Base-by-base conservation (phyloP, 768 basidiomycete species). In the Suillus discolor region DNA sequence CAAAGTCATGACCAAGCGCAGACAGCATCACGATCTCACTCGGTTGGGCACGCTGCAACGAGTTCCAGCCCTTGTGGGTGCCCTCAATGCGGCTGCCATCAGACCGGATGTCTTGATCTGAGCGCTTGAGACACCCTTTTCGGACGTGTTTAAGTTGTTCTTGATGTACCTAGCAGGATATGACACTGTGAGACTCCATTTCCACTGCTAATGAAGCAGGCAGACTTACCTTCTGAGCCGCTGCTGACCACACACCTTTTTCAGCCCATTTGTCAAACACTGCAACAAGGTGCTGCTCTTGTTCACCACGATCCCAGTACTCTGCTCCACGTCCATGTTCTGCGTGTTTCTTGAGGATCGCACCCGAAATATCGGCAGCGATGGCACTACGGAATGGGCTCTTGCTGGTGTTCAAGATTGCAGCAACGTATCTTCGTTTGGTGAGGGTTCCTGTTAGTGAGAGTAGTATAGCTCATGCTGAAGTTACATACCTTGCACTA, bases 31-130 rank as follows among this genome's bases (percentile, higher is more conserved):
- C 68, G 0, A 78, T 57, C 1, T 75, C 73, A 47, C 74, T 72
- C 0, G 75, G 69, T 15, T 68, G 61, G 0, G 70, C 54, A 0
- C 67, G 61, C 61, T 69, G 66, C 0, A 77, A 25, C 0, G 60
- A 34, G 51, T 77, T 77, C 75, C 74, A 77, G 0, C 66, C 71
- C 41, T 76, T 76, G 63, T 78, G 76, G 1, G 61, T 69, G 1
- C 72, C 74, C n/a, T 78, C 71, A 12, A 78, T n/a, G n/a, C n/a
- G n/a, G n/a, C n/a, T n/a, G n/a, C n/a, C n/a, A n/a, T n/a, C n/a
- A n/a, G n/a, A n/a, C n/a, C n/a, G n/a, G n/a, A n/a, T n/a, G n/a
- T n/a, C n/a, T n/a, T n/a, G 45, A 45, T n/a, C 45, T 0, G 47
- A 47, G n/a, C 5, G 5, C 47, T 47, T 5, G 2, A 47, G 47